Evolutionary conservation across 192 early-diverging fungal species (phyloP).

Genomic region (Funneliformis geosporum): DNA sequence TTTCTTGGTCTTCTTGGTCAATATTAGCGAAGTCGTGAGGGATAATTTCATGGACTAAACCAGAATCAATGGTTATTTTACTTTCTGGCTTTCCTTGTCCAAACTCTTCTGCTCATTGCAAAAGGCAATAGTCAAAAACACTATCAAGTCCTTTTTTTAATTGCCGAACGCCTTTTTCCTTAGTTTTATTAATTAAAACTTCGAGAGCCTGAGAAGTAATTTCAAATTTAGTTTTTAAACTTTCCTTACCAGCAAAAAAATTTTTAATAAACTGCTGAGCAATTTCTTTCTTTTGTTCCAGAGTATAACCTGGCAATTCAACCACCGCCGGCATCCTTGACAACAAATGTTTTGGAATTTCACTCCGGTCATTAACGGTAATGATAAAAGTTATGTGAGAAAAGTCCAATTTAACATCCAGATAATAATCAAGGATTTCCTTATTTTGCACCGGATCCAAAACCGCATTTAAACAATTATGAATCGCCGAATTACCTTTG

Average conservation of each 20-base stretch:
- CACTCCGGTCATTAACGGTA: not conserved
- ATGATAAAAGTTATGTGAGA: conserved; percentile 9
- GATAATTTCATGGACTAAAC: conserved; percentile 2
- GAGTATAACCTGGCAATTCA: not conserved
- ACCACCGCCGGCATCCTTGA: not conserved
- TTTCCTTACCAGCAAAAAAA: not conserved
- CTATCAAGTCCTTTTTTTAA: conserved; percentile 16
- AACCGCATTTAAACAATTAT: not conserved
- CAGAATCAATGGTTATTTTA: conserved; percentile 19
- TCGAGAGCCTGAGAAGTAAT: not conserved
- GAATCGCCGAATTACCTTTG: not conserved
- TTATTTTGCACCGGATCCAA: not conserved
- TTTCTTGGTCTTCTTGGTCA: not conserved
- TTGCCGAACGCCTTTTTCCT: conserved; percentile 20
- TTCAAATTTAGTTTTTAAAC: conserved; percentile 17
- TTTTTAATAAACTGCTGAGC: conserved; percentile 20
- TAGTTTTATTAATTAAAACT: conserved; percentile 13
- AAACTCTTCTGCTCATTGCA: not conserved
- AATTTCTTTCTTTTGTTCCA: conserved; percentile 20
- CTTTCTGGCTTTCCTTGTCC: not conserved
- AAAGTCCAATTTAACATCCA: conserved; percentile 23
- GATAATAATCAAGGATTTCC: conserved; percentile 3
- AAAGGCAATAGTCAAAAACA: conserved; percentile 21
- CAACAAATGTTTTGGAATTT: not conserved
- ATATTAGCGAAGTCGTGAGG: not conserved